Evolutionary conservation across 441 rosid genomes (phyloP).

Genomic region (Populus hybrid): DNA sequence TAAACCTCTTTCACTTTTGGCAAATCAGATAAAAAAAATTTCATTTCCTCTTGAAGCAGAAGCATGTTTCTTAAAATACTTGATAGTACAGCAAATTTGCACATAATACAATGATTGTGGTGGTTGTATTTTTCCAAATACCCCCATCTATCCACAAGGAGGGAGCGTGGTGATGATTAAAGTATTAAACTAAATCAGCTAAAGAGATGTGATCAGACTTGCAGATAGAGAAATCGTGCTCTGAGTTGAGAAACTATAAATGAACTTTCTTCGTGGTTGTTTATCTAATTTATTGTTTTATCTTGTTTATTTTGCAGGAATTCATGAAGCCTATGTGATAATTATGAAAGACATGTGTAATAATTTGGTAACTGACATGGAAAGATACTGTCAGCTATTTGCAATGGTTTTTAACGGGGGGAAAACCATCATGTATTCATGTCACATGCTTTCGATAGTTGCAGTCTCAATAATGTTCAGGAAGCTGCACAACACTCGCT

Average conservation of each 20-base stretch:
- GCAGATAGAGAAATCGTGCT: background rate
- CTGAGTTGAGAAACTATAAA: background rate
- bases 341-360: constrained; percentile 18
- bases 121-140: background rate
- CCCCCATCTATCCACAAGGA: background rate
- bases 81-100: background rate
- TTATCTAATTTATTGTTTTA: background rate
- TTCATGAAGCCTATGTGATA: constrained; percentile 24
- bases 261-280: background rate
- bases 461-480: background rate
- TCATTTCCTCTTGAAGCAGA: background rate
- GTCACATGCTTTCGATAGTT: constrained; percentile 2
- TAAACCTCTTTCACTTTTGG: background rate
- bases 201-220: background rate
- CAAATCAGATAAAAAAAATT: background rate
- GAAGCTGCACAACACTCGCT: background rate
- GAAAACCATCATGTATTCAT: background rate
- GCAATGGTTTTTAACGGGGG: background rate
- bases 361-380: constrained; percentile 27
- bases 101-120: background rate
- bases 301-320: constrained; percentile 28
- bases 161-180: background rate
- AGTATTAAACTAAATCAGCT: background rate
- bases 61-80: background rate
- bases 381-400: constrained; percentile 13